A percentile compares a stretch with the other conserved stretches of the same genome.
Conservation (phyloP, 768 basidiomycete genomes). For the Tricholomella constricta region DNA sequence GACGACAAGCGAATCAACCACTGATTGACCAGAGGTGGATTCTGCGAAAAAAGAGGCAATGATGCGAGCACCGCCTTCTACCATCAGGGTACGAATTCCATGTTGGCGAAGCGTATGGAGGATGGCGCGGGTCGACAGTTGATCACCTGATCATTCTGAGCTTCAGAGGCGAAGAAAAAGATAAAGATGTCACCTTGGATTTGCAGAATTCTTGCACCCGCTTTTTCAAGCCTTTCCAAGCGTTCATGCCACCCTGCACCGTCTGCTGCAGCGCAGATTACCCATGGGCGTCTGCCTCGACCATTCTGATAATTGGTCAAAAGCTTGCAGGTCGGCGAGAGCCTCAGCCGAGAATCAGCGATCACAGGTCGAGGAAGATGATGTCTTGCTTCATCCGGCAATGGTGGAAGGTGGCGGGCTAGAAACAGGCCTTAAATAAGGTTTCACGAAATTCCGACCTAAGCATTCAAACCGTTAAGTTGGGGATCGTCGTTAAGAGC, state of each 20-base stretch:
- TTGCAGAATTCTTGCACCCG: slow-evolving; percentile 68
- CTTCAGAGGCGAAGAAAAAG: too few species aligned
- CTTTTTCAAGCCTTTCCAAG: slow-evolving; percentile 49
- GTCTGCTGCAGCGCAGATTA: slow-evolving; percentile 51
- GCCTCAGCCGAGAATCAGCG: slow-evolving; percentile 74
- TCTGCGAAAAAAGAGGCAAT: slow-evolving; percentile 69
- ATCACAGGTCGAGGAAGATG: slow-evolving; percentile 81
- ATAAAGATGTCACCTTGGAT: slow-evolving; percentile 39
- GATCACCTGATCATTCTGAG: slow-evolving; percentile 2
- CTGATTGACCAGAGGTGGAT: slow-evolving; percentile 20
- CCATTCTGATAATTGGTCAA: slow-evolving; percentile 62
- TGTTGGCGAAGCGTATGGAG: slow-evolving; percentile 53
- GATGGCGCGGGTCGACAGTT: slow-evolving; percentile 47
- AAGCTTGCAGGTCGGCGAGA: slow-evolving; percentile 68
- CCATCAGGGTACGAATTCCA: slow-evolving; percentile 83
- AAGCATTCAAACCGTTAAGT: slow-evolving; percentile 69
- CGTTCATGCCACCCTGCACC: slow-evolving; percentile 33
- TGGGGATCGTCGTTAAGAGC: slow-evolving; percentile 92
- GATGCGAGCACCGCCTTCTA: slow-evolving; percentile 89
- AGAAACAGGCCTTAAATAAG: background rate
- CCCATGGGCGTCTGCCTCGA: slow-evolving; percentile 69
- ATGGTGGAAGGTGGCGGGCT: slow-evolving; percentile 61
- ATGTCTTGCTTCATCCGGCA: slow-evolving; percentile 33
- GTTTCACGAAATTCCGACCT: background rate
- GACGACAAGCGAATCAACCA: slow-evolving; percentile 76